Evolutionary conservation across 306 rosid species (phyloP).

Genomic region (Cucurbita moschata): DNA sequence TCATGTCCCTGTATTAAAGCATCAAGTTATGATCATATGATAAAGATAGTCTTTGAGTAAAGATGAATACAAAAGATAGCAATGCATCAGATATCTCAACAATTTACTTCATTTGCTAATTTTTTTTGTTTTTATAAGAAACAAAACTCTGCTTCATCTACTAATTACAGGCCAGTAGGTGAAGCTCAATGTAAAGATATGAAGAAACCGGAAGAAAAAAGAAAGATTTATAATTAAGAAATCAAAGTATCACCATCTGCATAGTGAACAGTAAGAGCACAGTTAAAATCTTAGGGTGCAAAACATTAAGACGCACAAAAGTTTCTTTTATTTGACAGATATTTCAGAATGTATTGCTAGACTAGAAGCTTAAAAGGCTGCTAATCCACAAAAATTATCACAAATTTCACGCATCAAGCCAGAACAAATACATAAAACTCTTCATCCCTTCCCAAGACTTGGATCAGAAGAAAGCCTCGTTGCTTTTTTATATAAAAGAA

Average conservation of each 20-base stretch:
- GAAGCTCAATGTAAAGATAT: not conserved
- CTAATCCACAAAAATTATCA: not conserved
- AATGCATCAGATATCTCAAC: not conserved
- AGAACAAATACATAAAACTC: not conserved
- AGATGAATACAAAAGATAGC: not conserved
- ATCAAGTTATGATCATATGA: not conserved
- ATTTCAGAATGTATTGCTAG: not conserved
- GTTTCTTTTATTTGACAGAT: not conserved
- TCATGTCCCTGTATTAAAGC: constrained; percentile 74
- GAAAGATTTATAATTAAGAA: not conserved
- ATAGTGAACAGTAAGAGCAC: not conserved
- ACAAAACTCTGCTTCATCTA: not conserved
- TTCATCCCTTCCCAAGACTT: not conserved
- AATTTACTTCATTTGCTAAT: not conserved
- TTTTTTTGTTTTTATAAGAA: not conserved
- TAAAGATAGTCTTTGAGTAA: not conserved
- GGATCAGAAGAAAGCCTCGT: not conserved
- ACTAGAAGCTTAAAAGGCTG: not conserved
- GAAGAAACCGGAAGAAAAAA: not conserved
- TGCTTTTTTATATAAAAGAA: not conserved
- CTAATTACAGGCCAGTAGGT: not conserved
- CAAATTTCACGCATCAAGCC: not conserved
- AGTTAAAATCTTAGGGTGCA: not conserved
- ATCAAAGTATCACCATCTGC: not conserved
- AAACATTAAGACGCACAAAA: not conserved